Percentiles rank a stretch among this genome's conserved stretches.
Evolutionary conservation across 2,329 filamentous ascomycete genomes (phyloP).

Genomic region (Apiospora marii): DNA sequence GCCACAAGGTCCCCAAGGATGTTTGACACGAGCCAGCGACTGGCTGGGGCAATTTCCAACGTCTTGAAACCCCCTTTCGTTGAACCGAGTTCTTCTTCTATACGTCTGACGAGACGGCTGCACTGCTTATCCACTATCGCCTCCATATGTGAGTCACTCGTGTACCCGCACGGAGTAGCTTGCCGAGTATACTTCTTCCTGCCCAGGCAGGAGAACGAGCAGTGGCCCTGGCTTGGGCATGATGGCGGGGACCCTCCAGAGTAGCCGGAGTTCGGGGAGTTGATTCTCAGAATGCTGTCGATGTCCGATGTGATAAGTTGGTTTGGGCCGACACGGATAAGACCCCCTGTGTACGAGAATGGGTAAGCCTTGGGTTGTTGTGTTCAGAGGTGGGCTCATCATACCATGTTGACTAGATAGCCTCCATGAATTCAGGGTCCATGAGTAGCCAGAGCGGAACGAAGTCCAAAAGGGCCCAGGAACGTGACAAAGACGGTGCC

Average conservation of each 20-base stretch:
- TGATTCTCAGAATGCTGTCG: constrained; percentile 22
- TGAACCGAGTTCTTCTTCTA: constrained; percentile 47
- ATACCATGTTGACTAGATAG: background rate
- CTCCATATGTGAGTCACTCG: constrained; percentile 28
- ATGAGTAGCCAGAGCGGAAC: background rate
- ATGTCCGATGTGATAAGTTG: constrained; percentile 35
- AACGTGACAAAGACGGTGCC: constrained; percentile 19
- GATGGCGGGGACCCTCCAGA: background rate
- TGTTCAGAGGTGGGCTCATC: too few species aligned
- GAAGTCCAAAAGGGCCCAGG: background rate
- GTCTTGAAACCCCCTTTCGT: constrained; percentile 33
- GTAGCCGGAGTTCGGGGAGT: background rate
- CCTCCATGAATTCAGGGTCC: background rate
- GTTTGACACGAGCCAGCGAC: constrained; percentile 53
- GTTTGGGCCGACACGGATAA: constrained; percentile 34
- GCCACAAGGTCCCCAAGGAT: constrained; percentile 53
- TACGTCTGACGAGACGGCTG: constrained; percentile 43
- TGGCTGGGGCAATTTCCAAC: constrained; percentile 48
- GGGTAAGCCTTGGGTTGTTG: background rate
- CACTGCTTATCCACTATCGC: constrained; percentile 31
- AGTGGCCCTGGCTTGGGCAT: background rate
- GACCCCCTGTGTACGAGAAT: constrained; percentile 27
- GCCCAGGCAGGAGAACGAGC: background rate
- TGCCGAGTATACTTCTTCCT: background rate
- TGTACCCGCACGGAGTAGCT: background rate